Evolutionary conservation across 2,329 filamentous ascomycete genomes (phyloP).

Genomic region (Tolypocladium album): DNA sequence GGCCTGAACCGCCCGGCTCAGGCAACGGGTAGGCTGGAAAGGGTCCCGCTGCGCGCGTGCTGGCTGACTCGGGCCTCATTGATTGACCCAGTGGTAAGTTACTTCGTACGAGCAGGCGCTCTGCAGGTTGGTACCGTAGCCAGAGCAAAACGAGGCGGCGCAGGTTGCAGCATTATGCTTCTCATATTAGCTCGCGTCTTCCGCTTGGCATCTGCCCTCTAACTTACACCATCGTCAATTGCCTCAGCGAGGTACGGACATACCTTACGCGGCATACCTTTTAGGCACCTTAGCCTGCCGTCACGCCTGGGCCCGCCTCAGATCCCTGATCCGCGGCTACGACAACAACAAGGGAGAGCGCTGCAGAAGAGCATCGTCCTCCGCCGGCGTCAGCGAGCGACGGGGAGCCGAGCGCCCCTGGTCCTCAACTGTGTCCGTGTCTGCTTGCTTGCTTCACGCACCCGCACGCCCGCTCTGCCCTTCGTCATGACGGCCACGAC

Average conservation of each 20-base stretch:
- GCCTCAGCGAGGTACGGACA: background rate
- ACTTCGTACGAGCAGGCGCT: background rate
- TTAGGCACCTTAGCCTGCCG: background rate
- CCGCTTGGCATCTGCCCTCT: background rate
- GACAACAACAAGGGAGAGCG: background rate
- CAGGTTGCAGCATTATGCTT: background rate
- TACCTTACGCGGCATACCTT: too few relatives aligned
- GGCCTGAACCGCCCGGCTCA: background rate
- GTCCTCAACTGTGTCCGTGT: background rate
- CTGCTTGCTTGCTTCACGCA: background rate
- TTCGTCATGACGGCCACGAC: slow-evolving; percentile 17
- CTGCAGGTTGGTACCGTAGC: background rate
- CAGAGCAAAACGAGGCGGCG: background rate
- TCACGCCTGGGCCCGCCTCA: background rate
- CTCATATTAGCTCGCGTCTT: background rate
- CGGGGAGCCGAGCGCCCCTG: too few relatives aligned
- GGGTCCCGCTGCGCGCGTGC: background rate
- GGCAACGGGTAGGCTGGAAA: background rate
- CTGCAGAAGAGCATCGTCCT: too few relatives aligned
- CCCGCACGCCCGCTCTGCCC: background rate
- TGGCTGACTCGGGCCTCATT: background rate
- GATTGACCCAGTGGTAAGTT: background rate
- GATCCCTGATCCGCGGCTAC: background rate
- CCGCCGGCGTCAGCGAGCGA: background rate
- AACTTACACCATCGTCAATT: background rate